A percentile compares a stretch with the other conserved stretches of the same genome.
Conservation (phyloP, 352 stramenopile species). For the Globisporangium lucens region DNA sequence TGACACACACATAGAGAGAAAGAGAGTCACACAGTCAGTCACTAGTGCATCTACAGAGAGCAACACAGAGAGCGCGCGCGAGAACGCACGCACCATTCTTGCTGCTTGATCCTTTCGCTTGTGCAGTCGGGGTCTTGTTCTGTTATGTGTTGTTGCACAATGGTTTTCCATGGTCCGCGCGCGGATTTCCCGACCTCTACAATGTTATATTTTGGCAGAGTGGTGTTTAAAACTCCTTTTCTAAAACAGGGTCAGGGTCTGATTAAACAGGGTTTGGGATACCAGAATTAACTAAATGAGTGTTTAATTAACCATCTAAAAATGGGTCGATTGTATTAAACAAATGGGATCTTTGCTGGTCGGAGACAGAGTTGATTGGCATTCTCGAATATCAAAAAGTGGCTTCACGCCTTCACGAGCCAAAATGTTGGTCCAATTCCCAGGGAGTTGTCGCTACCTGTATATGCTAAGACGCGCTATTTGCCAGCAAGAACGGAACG, state of each 20-base stretch:
- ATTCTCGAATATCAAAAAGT: conserved; percentile 7
- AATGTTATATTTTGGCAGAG: not conserved
- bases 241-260: not conserved
- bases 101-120: conserved; percentile 4
- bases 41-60: not conserved
- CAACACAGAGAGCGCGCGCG: not conserved
- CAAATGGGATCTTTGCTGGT: conserved; percentile 1
- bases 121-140: conserved; percentile 5
- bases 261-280: not conserved
- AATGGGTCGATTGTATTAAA: not conserved
- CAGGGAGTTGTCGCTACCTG: not conserved
- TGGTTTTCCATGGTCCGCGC: not conserved
- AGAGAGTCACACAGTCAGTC: not conserved
- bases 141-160: not conserved
- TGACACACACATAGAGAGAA: not conserved
- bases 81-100: not conserved
- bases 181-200: not conserved
- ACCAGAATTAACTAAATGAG: not conserved
- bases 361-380: not conserved
- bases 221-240: not conserved
- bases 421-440: not conserved
- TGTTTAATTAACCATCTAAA: not conserved
- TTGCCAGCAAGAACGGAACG: no score
- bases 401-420: not conserved
- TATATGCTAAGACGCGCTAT: no score